These are phyloP conservation scores for Rhodotorula sp. DNA, from an alignment of 1,284 basidiomycete genomes.

Conservation along the genomic window DNA sequence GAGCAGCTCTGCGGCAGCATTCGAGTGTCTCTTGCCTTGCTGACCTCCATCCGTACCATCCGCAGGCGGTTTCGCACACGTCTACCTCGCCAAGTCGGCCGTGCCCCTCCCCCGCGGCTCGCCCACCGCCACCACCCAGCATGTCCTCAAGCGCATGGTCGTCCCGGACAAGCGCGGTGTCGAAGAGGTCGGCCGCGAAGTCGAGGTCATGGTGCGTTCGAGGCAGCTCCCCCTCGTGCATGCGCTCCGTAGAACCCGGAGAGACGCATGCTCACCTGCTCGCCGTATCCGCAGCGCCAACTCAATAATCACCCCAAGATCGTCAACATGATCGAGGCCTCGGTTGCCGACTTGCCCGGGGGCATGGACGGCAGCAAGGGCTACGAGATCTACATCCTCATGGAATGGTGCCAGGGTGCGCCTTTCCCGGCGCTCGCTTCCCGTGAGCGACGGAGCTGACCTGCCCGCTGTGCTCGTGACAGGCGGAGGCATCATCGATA, in stretches of 20 bases:
- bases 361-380: conserved; percentile 60
- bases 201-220: conserved; percentile 91
- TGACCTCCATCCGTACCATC: background rate
- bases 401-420: conserved; percentile 85
- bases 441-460: background rate
- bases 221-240: background rate
- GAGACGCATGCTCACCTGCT: background rate
- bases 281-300: conserved; percentile 57
- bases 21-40: background rate
- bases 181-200: conserved; percentile 94
- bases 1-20: background rate
- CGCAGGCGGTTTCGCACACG: conserved; percentile 95
- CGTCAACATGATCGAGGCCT: conserved; percentile 84
- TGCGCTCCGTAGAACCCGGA: background rate
- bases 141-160: conserved; percentile 96
- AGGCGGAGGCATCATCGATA: conserved; percentile 98
- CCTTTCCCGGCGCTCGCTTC: background rate
- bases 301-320: conserved; percentile 88
- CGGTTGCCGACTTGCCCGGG: conserved; percentile 75
- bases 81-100: conserved; percentile 89
- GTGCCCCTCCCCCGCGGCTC: conserved; percentile 63
- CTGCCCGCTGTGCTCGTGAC: background rate
- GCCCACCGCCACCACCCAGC: conserved; percentile 62
- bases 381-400: conserved; percentile 97
- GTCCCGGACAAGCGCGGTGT: conserved; percentile 87